Evolutionary conservation across 164 flowering plant genomes (phyloP).

Genomic region (Sedum album): DNA sequence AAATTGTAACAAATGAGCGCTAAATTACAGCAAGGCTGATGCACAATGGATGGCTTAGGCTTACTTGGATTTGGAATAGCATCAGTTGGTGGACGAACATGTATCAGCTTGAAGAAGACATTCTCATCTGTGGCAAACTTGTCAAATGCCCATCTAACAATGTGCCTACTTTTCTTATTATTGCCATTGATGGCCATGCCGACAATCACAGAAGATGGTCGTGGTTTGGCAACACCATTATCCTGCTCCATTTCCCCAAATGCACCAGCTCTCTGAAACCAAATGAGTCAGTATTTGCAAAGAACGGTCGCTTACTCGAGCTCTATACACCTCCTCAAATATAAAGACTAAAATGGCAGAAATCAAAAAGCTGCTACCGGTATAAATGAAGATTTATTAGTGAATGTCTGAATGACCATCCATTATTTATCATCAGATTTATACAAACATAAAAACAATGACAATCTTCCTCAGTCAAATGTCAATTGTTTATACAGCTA

Average conservation of each 20-base stretch:
- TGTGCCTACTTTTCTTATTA: conserved; percentile 41
- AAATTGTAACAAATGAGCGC: background rate
- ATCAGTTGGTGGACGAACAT: conserved; percentile 44
- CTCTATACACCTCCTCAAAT: background rate
- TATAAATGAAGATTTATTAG: background rate
- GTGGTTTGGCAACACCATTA: conserved; percentile 11
- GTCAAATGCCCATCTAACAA: conserved; percentile 72
- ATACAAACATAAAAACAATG: background rate
- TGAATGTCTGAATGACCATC: too few species aligned
- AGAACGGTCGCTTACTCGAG: background rate
- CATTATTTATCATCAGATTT: too few species aligned
- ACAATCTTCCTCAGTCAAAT: background rate
- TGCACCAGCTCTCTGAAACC: background rate
- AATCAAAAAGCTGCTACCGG: background rate
- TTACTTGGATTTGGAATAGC: conserved; percentile 62
- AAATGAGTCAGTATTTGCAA: background rate
- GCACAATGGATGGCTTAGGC: conserved; percentile 20
- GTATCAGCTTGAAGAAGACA: conserved; percentile 50
- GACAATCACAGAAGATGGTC: conserved; percentile 21
- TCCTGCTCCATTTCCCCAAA: conserved; percentile 23
- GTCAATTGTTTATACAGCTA: background rate
- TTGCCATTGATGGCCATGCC: conserved; percentile 53
- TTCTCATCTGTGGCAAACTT: conserved; percentile 54
- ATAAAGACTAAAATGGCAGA: background rate
- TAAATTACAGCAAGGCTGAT: background rate